These are phyloP conservation scores for Amanita rubescens DNA, from an alignment of 768 basidiomycete species.

Conservation along the genomic window DNA sequence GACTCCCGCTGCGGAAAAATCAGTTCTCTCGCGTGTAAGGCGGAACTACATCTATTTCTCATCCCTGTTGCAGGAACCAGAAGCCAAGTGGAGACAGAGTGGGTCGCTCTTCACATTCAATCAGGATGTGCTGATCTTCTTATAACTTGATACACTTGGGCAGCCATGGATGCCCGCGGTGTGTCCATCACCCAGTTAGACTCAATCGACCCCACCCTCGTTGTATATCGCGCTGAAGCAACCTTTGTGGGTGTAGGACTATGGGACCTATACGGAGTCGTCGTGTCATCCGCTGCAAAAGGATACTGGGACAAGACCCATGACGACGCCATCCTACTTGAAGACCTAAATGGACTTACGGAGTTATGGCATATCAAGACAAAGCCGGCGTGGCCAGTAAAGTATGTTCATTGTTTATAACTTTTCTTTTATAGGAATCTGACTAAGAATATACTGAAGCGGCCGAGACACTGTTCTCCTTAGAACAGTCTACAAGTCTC, in stretches of 20 bases:
- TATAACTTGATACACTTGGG: constrained; percentile 8
- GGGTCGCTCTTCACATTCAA: constrained; percentile 22
- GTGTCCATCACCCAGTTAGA: constrained; percentile 94
- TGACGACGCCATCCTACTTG: constrained; percentile 78
- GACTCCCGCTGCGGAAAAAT: constrained; percentile 64
- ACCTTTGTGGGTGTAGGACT: constrained; percentile 93
- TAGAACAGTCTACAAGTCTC: constrained; percentile 95
- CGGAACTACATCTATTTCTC: constrained; percentile 98
- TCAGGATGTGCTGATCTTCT: not conserved
- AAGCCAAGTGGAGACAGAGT: constrained; percentile 95
- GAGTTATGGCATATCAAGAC: constrained; percentile 93
- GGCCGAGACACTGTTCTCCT: constrained; percentile 87
- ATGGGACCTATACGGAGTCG: constrained; percentile 89
- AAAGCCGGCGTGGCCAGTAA: constrained; percentile 89
- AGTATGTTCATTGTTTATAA: constrained; percentile 49
- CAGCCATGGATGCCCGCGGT: constrained; percentile 74
- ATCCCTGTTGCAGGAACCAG: constrained; percentile 92
- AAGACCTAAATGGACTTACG: constrained; percentile 85
- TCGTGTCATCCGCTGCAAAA: constrained; percentile 80
- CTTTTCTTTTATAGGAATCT: constrained; percentile 9
- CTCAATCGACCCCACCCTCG: constrained; percentile 93
- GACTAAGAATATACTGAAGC: constrained; percentile 31
- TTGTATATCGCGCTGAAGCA: constrained; percentile 94
- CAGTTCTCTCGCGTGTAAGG: constrained; percentile 78
- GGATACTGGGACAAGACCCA: constrained; percentile 85